Evolutionary conservation across 805 yeast genomes (phyloP).

Genomic region (Schwanniomyces pseudopolymorphus): DNA sequence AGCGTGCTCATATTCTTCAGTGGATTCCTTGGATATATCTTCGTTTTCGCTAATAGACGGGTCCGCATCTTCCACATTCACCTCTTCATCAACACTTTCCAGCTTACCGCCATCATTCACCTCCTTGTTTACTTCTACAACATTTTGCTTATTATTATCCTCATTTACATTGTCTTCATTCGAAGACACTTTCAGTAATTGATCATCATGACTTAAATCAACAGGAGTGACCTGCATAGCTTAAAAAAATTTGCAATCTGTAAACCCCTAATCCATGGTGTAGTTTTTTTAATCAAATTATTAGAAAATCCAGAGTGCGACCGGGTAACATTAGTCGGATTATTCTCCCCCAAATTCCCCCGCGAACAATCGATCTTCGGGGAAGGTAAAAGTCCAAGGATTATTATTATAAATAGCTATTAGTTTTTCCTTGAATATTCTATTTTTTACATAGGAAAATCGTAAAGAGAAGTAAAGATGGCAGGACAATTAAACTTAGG

Average conservation of each 20-base stretch:
- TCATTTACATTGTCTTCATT: not conserved
- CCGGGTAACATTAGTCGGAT: not conserved
- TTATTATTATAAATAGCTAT: not conserved
- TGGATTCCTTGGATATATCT: not conserved
- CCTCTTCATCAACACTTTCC: not conserved
- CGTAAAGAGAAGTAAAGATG: not conserved
- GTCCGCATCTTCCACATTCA: not conserved
- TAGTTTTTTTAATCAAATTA: not conserved
- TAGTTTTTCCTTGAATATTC: not conserved
- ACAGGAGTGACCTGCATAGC: conserved; percentile 6
- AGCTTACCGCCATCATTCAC: not conserved
- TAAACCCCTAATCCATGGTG: too few species aligned
- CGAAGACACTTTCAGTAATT: not conserved
- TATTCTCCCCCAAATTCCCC: not conserved
- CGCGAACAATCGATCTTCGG: not conserved
- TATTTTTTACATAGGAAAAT: not conserved
- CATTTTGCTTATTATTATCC: not conserved
- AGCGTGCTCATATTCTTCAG: not conserved
- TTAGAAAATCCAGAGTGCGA: not conserved
- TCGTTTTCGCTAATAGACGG: not conserved
- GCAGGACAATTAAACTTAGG: conserved; percentile 50
- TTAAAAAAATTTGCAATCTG: not conserved
- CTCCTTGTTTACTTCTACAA: not conserved
- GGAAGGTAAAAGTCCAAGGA: not conserved
- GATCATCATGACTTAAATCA: conserved; percentile 9